Base-by-base conservation (phyloP, 2,329 filamentous ascomycete genomes). In the Trichoderma cornu-damae region DNA sequence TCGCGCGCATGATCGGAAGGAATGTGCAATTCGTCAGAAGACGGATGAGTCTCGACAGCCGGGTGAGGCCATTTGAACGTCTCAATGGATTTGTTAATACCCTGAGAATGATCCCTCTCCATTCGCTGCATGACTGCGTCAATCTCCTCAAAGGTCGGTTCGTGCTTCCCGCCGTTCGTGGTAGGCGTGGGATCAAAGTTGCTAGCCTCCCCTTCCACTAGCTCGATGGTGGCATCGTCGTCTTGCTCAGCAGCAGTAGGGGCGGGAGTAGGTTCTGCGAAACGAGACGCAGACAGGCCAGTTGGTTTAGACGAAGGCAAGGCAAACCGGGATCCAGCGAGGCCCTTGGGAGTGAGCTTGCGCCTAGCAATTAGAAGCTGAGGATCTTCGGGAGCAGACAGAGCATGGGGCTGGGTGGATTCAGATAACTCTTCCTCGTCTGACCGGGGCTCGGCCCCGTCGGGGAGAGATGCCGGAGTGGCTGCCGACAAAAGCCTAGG, bases 61-160 rank as follows among this genome's bases (percentile, higher is more conserved):
- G 65, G 65, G 22, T 61, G 51, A 43, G 66, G 63, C 77, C 79
- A 81, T 35, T 72, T 69, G 4, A 78, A 71, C 16, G 76, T 70
- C 44, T 79, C 75, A 12, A 77, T 69, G 6, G 74, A 75, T 66
- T 85, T 86, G 67, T 90, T 89, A 59, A 90, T 82, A 11, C 89
- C 89, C 69, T 88, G 83, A 51, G 87, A 85, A 1, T 87, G 88
- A 62, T 90, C 84, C 47, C 79, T 83, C 59, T 86, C 81, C 65
- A 96, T 81, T 60, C 94, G 87, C 62, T 87, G 84, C 90, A 97
- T 96, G 52, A 96, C 85, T 43, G 88, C 90, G 74, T 96, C 92
- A 66, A 96, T 92, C 68, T 96, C 91, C 63, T 93, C 87, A 64
- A 89, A 89, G 0, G 86, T 82, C 52, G 26, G 55, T n/a, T 58